phyloP scores from a whole-genome alignment of 768 basidiomycete species.

The Boletus rubroflammeus region DNA sequence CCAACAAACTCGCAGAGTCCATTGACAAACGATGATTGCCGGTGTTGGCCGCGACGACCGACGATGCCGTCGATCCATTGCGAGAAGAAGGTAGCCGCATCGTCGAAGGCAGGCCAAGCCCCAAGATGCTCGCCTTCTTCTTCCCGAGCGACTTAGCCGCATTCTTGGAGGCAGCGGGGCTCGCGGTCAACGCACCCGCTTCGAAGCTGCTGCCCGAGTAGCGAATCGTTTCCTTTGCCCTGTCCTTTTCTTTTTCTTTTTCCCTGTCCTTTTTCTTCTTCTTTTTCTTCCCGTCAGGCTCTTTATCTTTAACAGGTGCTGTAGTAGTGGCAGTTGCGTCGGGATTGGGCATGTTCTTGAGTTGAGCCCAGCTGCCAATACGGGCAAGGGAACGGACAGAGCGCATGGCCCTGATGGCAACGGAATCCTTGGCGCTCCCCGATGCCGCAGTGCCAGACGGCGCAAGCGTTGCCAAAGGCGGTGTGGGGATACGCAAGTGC shows the following conservation, averaged over 20 bases:
- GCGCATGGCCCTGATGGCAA: constrained; percentile 75
- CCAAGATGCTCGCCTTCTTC: constrained; percentile 63
- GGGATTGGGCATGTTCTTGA: constrained; percentile 39
- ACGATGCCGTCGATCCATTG: constrained; percentile 36
- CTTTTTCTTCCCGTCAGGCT: constrained; percentile 33
- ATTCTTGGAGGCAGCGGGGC: constrained; percentile 24
- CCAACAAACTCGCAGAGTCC: constrained; percentile 32
- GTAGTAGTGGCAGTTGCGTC: constrained; percentile 25
- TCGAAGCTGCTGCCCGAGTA: constrained; percentile 66
- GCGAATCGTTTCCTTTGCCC: constrained; percentile 35
- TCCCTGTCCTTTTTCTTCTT: constrained; percentile 39
- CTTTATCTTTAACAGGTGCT: constrained; percentile 28
- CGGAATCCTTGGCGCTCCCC: constrained; percentile 48
- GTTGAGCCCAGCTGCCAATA: constrained; percentile 69
- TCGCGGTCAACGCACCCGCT: constrained; percentile 50
- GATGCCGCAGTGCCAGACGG: constrained; percentile 29
- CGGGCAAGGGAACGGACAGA: constrained; percentile 69
- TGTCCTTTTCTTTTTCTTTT: constrained; percentile 34
- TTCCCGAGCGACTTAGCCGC: constrained; percentile 40
- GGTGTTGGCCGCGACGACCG: constrained; percentile 20
- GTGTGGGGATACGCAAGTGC: constrained; percentile 18
- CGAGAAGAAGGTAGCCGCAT: constrained; percentile 41
- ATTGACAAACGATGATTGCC: constrained; percentile 23
- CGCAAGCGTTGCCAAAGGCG: constrained; percentile 32
- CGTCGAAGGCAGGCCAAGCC: constrained; percentile 57